Base-by-base conservation (phyloP, 441 rosid species). In the Populus tomentosa region DNA sequence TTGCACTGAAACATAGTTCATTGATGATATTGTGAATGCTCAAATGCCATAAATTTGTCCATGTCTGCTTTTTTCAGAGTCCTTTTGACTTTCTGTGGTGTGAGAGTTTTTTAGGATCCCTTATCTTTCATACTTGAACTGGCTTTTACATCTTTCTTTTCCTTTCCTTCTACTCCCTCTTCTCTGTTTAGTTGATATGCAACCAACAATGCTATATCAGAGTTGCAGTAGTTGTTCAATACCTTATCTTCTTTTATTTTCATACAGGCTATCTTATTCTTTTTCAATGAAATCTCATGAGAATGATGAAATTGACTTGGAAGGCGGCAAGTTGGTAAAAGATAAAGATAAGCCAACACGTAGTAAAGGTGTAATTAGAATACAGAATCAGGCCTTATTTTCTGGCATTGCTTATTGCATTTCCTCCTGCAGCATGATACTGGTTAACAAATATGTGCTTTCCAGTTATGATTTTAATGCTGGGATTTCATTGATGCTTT, bases 391-490 rank as follows among this genome's bases (percentile, higher is more conserved):
- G 85, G 97, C 98, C 77, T 87, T 96, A 82, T 79, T 93, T 70
- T 87, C 99, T 14, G 98, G 98, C 81, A 85, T 92, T 77, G 97
- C 99, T 53, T 96, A 96, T 80, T 94, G 98, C 87, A 77, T 92
- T 75, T 94, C 98, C 61, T 94, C 99, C 75, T 96, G 99, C 87
- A 90, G 98, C 70, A 96, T 96, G 99, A 96, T 96, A 77, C 86
- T 96, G 71, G 97, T 91, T 67, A 96, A 94, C 90, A 96, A 96
- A 82, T 88, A 86, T 85, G 98, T 96, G 75, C 98, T 96, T 80
- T 96, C 98, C 74, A 85, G 96, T 84, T 94, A 96, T 89, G 86
- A 86, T 83, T 96, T 96, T 81, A 92, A 90, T 78, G 99, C 99
- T 80, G 98, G 97, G 75, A 94, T 96, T 82, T 91, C 91, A 69